phyloP scores from a whole-genome alignment of 2,329 filamentous ascomycete species.

The Talaromyces amestolkiae region DNA sequence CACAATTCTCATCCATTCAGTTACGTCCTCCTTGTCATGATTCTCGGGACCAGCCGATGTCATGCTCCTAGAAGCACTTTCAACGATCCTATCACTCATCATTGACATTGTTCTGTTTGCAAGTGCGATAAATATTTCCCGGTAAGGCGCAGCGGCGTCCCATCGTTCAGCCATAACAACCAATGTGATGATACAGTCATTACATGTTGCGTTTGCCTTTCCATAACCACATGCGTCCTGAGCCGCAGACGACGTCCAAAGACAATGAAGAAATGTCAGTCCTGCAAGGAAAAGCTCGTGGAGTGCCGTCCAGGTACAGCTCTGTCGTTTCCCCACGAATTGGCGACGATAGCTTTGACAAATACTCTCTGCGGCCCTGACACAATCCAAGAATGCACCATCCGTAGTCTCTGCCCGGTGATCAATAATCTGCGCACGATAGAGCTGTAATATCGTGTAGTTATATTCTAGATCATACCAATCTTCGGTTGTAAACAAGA shows the following conservation, averaged over 20 bases:
- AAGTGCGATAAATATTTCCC: conserved; percentile 35
- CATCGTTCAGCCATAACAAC: conserved; percentile 35
- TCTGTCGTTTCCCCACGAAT: conserved; percentile 20
- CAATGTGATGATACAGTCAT: conserved; percentile 32
- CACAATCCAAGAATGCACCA: conserved; percentile 25
- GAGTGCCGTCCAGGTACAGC: conserved; percentile 25
- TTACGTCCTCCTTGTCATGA: neutral
- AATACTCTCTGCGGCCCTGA: conserved; percentile 20
- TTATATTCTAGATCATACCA: conserved; percentile 44
- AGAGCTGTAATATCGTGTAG: conserved; percentile 41
- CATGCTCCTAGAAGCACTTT: neutral
- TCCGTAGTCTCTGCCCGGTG: conserved; percentile 18
- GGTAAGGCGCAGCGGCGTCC: conserved; percentile 31
- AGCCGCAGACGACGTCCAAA: conserved; percentile 30
- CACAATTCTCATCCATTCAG: conserved; percentile 3
- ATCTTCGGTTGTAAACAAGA: conserved; percentile 33
- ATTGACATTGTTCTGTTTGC: conserved; percentile 10
- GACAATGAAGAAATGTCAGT: conserved; percentile 33
- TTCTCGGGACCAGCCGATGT: neutral
- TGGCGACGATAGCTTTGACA: conserved; percentile 17
- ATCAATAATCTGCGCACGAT: conserved; percentile 27
- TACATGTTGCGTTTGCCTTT: conserved; percentile 29
- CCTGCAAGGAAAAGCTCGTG: conserved; percentile 28
- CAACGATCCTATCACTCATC: conserved; percentile 1
- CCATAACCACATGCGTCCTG: conserved; percentile 19